phyloP scores from a whole-genome alignment of 176 grass and related monocot species.

The Poa pratensis region DNA sequence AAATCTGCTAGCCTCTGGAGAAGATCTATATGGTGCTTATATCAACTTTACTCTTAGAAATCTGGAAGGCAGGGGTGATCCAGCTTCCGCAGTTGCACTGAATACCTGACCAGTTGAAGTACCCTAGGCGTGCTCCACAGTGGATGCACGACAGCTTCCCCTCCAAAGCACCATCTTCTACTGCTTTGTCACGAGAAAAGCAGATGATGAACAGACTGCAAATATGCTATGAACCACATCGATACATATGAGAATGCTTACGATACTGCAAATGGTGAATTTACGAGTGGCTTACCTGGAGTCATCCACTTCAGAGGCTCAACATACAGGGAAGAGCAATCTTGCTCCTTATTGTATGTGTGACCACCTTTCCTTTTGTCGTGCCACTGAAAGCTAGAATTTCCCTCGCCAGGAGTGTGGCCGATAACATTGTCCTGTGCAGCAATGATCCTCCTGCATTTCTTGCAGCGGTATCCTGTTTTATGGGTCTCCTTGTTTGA shows the following conservation, averaged over 20 bases:
- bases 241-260: background rate
- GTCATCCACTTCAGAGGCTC: constrained; percentile 99
- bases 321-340: constrained; percentile 82
- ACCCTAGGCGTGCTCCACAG: constrained; percentile 74
- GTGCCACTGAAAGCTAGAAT: constrained; percentile 78
- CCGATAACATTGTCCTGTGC: constrained; percentile 76
- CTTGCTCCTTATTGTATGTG: constrained; percentile 60
- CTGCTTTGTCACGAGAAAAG: constrained; percentile 53
- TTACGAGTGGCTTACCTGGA: constrained; percentile 51
- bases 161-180: constrained; percentile 89
- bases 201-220: background rate
- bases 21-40: constrained; percentile 51
- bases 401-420: constrained; percentile 70
- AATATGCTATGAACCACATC: background rate
- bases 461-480: constrained; percentile 83
- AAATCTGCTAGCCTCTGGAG: background rate
- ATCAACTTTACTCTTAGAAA: constrained; percentile 89
- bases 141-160: constrained; percentile 91
- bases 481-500: constrained; percentile 34
- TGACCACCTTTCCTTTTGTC: constrained; percentile 54
- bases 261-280: background rate
- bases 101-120: constrained; percentile 93
- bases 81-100: constrained; percentile 96
- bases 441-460: constrained; percentile 82
- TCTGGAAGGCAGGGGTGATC: constrained; percentile 95